Percentiles rank a stretch among this genome's conserved stretches.
Conservation (phyloP, 768 basidiomycete species). For the Stropharia rugosoannulata region DNA sequence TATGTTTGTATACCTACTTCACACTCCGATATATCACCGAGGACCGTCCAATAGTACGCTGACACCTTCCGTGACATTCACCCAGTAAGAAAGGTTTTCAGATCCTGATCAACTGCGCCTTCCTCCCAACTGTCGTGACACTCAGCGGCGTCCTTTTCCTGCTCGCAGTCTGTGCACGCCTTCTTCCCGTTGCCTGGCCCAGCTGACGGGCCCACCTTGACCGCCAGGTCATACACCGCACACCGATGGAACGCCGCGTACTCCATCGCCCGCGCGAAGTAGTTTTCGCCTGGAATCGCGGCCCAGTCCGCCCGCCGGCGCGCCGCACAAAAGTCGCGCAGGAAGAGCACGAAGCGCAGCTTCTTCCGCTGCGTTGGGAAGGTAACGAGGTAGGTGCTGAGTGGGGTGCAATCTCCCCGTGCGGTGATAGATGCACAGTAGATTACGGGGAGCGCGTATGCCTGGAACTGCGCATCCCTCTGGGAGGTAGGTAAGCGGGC, state of each 20-base stretch:
- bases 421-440: not conserved
- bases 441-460: not conserved
- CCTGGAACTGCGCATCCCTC: not conserved
- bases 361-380: conserved; percentile 1
- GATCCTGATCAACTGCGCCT: too few relatives aligned
- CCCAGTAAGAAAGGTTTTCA: too few relatives aligned
- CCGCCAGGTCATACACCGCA: not conserved
- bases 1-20: not conserved
- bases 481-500: not conserved
- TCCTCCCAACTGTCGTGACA: not conserved
- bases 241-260: conserved; percentile 1
- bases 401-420: not conserved
- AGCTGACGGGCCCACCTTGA: not conserved
- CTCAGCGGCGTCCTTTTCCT: not conserved
- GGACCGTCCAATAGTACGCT: too few relatives aligned
- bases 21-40: not conserved
- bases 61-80: too few relatives aligned
- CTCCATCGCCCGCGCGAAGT: not conserved
- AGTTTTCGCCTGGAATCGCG: not conserved
- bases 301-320: conserved; percentile 1
- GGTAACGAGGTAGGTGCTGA: not conserved
- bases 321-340: not conserved
- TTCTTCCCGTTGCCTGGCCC: not conserved
- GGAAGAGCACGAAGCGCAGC: conserved; percentile 1
- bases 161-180: not conserved